A percentile compares a stretch with the other conserved stretches of the same genome.
Conservation (phyloP, 176 grass and related monocot species). For the Eleusine indica region DNA sequence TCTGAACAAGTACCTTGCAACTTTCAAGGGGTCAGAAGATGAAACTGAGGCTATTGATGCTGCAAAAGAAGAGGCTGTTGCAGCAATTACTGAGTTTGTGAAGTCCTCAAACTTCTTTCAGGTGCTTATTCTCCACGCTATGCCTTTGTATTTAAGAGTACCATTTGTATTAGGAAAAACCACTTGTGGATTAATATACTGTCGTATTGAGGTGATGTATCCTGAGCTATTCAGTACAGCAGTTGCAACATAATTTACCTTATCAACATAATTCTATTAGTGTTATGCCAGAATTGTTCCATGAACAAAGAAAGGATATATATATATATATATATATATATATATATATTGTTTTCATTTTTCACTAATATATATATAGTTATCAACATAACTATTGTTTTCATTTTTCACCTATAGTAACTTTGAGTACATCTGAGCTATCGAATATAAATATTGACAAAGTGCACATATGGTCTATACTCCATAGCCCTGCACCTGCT, state of each 20-base stretch:
- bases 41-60: constrained; percentile 58
- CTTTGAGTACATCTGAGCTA: background rate
- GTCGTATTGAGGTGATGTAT: background rate
- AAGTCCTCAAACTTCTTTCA: constrained; percentile 71
- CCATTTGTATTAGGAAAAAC: background rate
- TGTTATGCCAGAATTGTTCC: background rate
- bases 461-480: background rate
- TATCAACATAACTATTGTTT: background rate
- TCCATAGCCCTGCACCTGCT: background rate
- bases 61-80: constrained; percentile 76
- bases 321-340: no score
- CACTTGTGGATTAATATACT: background rate
- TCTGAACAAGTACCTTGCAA: constrained; percentile 79
- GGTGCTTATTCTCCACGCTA: constrained; percentile 36
- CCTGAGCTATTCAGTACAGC: background rate
- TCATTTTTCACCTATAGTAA: background rate
- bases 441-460: constrained; percentile 1
- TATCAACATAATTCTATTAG: background rate
- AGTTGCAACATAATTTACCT: background rate
- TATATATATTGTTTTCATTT: no score
- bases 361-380: no score
- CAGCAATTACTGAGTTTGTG: constrained; percentile 77
- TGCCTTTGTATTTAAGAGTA: background rate
- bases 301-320: background rate
- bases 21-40: constrained; percentile 60